A percentile compares a stretch with the other conserved stretches of the same genome.
These are phyloP conservation scores for Colletotrichum viniferum DNA, from an alignment of 2,329 filamentous ascomycete species.

Conservation along the genomic window DNA sequence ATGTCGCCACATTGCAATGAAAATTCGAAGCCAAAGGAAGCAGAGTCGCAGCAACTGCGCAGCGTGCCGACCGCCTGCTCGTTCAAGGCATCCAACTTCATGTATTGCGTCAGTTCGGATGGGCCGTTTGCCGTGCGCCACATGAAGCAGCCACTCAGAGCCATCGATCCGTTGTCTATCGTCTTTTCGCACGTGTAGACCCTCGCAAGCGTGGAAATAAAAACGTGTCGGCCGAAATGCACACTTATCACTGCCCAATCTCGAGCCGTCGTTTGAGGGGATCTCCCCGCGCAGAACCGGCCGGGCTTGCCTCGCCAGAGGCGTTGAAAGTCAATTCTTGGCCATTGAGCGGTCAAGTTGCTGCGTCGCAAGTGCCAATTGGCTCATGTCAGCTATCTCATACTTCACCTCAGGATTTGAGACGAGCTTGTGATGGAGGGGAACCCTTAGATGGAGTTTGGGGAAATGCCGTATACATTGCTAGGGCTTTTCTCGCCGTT, in stretches of 20 bases:
- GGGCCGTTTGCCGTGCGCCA: neutral
- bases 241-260: slow-evolving; percentile 22
- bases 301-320: neutral
- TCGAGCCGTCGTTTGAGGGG: slow-evolving; percentile 13
- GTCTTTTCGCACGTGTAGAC: neutral
- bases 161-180: neutral
- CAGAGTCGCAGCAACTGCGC: slow-evolving; percentile 15
- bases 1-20: neutral
- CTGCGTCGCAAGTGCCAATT: slow-evolving; percentile 13
- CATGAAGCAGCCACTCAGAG: slow-evolving; percentile 11
- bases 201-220: slow-evolving; percentile 15
- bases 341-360: neutral
- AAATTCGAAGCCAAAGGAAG: neutral
- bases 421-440: slow-evolving; percentile 4
- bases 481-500: neutral
- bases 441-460: neutral
- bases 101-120: slow-evolving; percentile 15
- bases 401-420: neutral
- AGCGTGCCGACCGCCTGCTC: slow-evolving; percentile 1
- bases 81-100: slow-evolving; percentile 10
- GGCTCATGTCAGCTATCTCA: slow-evolving; percentile 16
- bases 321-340: neutral
- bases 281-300: slow-evolving; percentile 8
- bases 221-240: slow-evolving; percentile 7
- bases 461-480: slow-evolving; percentile 5